Percentiles rank a stretch among this genome's conserved stretches.
Conservation (phyloP, 2,329 filamentous ascomycete species). For the Diaporthe ilicicola region DNA sequence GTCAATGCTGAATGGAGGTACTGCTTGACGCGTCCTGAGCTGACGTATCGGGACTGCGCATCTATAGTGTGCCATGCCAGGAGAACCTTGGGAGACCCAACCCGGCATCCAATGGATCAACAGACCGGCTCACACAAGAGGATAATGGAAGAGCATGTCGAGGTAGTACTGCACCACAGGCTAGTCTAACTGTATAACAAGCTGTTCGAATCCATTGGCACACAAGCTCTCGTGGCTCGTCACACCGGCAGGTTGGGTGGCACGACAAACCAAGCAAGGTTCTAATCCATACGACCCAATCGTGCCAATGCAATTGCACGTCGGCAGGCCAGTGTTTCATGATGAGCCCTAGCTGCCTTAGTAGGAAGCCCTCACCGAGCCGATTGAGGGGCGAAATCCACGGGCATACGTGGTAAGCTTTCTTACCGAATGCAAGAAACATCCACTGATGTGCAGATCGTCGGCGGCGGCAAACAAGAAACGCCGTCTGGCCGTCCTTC, state of each 20-base stretch:
- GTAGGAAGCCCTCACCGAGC: slow-evolving; percentile 18
- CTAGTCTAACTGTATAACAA: too few relatives aligned
- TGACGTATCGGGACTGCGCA: too few relatives aligned
- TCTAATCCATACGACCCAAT: neutral
- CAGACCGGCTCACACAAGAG: neutral
- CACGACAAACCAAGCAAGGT: neutral
- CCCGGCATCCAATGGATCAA: neutral
- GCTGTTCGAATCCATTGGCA: neutral
- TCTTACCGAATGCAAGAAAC: neutral
- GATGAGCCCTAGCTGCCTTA: slow-evolving; percentile 3
- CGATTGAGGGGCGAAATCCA: too few relatives aligned
- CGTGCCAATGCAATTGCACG: neutral
- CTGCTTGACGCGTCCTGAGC: neutral
- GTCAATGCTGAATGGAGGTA: too few relatives aligned
- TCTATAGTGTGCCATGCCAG: too few relatives aligned
- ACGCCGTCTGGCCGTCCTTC: too few relatives aligned
- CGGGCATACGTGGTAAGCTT: neutral
- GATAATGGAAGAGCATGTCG: neutral
- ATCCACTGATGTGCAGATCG: neutral
- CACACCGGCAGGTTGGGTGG: neutral
- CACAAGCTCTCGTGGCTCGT: neutral
- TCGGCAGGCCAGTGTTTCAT: slow-evolving; percentile 1
- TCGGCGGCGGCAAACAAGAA: neutral
- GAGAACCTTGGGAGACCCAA: too few relatives aligned
- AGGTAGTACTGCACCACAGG: neutral